Base-by-base conservation (phyloP, 2,329 filamentous ascomycete genomes). In the Pseudogymnoascus sp. region DNA sequence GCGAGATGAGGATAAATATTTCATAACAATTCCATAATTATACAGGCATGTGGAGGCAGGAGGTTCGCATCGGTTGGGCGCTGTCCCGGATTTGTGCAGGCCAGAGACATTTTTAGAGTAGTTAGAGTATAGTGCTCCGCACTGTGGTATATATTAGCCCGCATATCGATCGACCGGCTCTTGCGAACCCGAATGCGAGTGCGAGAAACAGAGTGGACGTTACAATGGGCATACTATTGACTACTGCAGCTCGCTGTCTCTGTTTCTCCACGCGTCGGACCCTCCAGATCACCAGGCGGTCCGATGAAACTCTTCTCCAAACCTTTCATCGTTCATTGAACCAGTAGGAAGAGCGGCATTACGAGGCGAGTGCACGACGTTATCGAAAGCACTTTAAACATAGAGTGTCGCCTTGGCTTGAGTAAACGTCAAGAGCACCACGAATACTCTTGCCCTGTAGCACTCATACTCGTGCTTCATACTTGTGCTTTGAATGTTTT, bases 21-120 rank as follows among this genome's bases (percentile, higher is more conserved):
- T 54, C 47, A 54, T 54, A 54, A 54, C 17, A 50, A 17, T 15
- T 31, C n/a, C 24, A 50, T 31, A 54, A 54, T 54, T 54, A 54
- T 54, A 33, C 47, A 54, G 15, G 47, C 33, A 21, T 21, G 10
- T 5, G 21, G 21, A 21, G 7, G 21, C 9, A 54, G 29, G 29
- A 31, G 13, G 44, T 17, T 54, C 29, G 17, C 47, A 54, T 21
- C 8, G 5, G n/a, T n/a, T 21, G n/a, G 15, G 29, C 17, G 26
- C 8, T 15, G 17, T 15, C 17, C 29, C 47, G 29, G 17, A 33
- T 17, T 21, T 21, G 47, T 33, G n/a, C n/a, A 54, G 26, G 8
- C 44, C 44, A n/a, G 44, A 6, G 44, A 31, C 21, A 11, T 11
- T 33, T 33, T 33, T 33, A 13, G 29, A 54, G 29, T 50, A 50